Evolutionary conservation across 2,329 filamentous ascomycete genomes (phyloP), one percentile per base, ranked within the genome.

Genomic region (Lachnellula hyalina): DNA sequence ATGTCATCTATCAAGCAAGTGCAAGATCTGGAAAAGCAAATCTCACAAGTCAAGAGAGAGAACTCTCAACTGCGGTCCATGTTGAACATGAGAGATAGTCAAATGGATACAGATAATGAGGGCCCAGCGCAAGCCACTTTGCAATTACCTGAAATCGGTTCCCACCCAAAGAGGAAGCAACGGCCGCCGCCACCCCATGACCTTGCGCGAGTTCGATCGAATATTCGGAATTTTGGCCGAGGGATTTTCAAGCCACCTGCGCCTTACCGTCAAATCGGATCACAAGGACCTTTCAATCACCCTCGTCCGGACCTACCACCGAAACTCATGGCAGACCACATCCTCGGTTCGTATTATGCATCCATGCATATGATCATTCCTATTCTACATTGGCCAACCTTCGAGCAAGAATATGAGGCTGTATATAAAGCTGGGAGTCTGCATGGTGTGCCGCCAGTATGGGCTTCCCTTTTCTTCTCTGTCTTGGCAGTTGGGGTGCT

Each of bases 1-100:
- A 99, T 99, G 94, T 97, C 94, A 17, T 97, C 93, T 1, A 97
- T 97, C 74, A 99, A 97, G 82, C 94, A 96, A 76, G 89, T 97
- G 12, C 94, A 97, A 73, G 94, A 99, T 70, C 78, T 99, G 25
- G 93, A 97, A 73, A 94, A 90, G 72, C 92, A 96, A 72, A 83
- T 96, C 66, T 82, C 87, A 47, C 81, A 86, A 51, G 80, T 94
- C 41, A 89, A 86, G 68, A 84, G 90, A 55, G 89, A 96, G 70
- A 92, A 96, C 66, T 80, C 77, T 53, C 86, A 85, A 58, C 75
- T 96, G 40, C 83, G 84, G 51, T 84, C 86, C 32, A 82, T 85
- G 65, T 73, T 90, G 44, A 74, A 73, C 50, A 58, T 64, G 34
- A 60, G 62, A 52, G 67, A 70, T n/a, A 62, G 68, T 52, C 75